phyloP scores from a whole-genome alignment of 2,329 filamentous ascomycete species.

The Fusarium annulatum region DNA sequence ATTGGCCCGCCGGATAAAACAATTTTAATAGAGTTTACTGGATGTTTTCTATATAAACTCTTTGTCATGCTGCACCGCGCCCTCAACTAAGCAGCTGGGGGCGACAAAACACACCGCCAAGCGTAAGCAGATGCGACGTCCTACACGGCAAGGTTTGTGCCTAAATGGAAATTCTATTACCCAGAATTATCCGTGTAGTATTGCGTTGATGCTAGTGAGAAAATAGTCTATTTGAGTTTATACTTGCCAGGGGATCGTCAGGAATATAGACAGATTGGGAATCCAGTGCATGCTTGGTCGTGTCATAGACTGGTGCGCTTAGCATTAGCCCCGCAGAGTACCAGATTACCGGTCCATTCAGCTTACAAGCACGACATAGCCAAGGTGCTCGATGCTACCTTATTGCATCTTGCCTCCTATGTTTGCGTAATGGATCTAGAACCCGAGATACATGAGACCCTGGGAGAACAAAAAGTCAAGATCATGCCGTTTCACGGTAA shows the following conservation, averaged over 20 bases:
- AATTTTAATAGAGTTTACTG: neutral
- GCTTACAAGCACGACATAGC: neutral
- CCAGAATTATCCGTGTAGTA: neutral
- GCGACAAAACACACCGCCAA: neutral
- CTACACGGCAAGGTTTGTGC: neutral
- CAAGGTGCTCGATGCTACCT: neutral
- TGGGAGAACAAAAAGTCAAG: neutral
- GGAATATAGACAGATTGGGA: neutral
- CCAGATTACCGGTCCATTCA: neutral
- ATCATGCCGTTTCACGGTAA: neutral
- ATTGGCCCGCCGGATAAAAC: neutral
- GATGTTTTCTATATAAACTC: neutral
- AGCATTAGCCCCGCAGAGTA: neutral
- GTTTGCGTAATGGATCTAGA: neutral
- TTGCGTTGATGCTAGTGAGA: neutral
- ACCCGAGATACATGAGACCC: neutral
- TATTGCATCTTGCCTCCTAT: neutral
- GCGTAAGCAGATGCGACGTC: neutral
- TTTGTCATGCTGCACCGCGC: neutral
- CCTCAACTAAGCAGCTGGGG: neutral
- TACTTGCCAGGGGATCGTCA: neutral
- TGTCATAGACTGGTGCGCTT: neutral
- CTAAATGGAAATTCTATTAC: neutral
- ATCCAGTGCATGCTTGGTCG: neutral
- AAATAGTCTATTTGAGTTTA: constrained; percentile 1